A percentile compares a stretch with the other conserved stretches of the same genome.
Evolutionary conservation across 192 early-diverging fungal species (phyloP).

Genomic region (Coemansia sp.): DNA sequence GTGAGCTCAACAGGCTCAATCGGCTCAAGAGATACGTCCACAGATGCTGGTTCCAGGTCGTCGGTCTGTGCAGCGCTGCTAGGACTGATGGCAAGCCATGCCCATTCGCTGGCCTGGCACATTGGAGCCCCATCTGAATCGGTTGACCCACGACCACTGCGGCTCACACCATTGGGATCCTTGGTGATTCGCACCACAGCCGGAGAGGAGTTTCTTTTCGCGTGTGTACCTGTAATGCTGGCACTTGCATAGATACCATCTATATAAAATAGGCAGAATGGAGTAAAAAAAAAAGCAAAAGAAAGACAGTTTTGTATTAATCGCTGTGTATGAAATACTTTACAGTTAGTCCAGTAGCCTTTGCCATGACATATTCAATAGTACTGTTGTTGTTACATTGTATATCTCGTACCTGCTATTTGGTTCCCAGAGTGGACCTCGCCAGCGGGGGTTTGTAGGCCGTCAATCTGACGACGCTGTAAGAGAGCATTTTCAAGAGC

Average conservation of each 20-base stretch:
- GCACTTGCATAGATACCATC: not conserved
- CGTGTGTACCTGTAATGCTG: no score
- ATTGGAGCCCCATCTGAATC: not conserved
- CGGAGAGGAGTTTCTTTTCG: no score
- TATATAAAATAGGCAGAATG: not conserved
- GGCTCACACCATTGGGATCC: not conserved
- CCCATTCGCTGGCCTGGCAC: conserved; percentile 7
- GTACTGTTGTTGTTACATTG: no score
- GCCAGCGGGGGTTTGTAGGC: no score
- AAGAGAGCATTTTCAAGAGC: conserved; percentile 13
- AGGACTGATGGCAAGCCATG: conserved; percentile 11
- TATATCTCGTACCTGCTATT: no score
- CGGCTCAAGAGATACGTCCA: conserved; percentile 14
- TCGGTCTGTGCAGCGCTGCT: not conserved
- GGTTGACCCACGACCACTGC: no score
- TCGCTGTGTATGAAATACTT: no score
- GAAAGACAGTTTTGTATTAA: no score
- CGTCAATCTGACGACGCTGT: conserved; percentile 6
- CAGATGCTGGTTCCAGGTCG: not conserved
- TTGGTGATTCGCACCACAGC: no score
- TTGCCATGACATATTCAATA: no score
- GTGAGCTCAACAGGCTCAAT: conserved; percentile 25
- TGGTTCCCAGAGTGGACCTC: no score
- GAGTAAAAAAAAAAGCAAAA: not conserved
- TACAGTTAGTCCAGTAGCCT: no score